Percentiles rank a stretch among this genome's conserved stretches.
These are phyloP conservation scores for Citrullus mucosospermus DNA, from an alignment of 306 rosid genomes.

Conservation along the genomic window DNA sequence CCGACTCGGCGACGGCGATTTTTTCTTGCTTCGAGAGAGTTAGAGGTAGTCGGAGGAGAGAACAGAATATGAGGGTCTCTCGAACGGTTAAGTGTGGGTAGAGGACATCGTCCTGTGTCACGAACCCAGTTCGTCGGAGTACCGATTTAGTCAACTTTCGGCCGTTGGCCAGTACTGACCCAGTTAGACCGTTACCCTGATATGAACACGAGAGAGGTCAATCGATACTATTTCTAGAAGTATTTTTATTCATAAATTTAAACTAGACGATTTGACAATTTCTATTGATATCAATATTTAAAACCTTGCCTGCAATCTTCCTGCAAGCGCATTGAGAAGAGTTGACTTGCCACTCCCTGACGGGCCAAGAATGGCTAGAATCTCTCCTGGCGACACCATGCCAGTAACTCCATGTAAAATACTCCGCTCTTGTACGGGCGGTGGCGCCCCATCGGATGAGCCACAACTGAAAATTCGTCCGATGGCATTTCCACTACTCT, in stretches of 20 bases:
- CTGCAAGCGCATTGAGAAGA: conserved; percentile 59
- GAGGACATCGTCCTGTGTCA: conserved; percentile 67
- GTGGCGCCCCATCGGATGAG: conserved; percentile 3
- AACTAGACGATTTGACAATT: too few species aligned
- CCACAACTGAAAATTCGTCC: conserved; percentile 15
- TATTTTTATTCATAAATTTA: too few species aligned
- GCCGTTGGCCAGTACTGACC: conserved; percentile 55
- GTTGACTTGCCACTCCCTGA: conserved; percentile 91
- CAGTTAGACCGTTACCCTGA: conserved; percentile 27
- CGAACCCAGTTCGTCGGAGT: conserved; percentile 64
- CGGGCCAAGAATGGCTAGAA: conserved; percentile 75
- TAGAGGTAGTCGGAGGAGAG: conserved; percentile 63
- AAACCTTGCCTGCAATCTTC: conserved; percentile 28
- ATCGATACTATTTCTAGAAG: background rate
- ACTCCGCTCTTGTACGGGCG: conserved; percentile 26
- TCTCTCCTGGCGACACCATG: conserved; percentile 65
- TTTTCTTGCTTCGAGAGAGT: conserved; percentile 20
- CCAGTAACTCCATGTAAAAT: conserved; percentile 60
- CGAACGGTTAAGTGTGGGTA: conserved; percentile 75
- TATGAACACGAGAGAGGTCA: background rate
- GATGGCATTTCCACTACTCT: conserved; percentile 19
- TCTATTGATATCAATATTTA: background rate
- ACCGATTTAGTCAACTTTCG: conserved; percentile 24
- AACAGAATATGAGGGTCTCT: conserved; percentile 67
- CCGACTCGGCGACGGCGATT: conserved; percentile 44